Evolutionary conservation across 495 filamentous ascomycete species (phyloP).

Genomic region (Xylaria sp.): DNA sequence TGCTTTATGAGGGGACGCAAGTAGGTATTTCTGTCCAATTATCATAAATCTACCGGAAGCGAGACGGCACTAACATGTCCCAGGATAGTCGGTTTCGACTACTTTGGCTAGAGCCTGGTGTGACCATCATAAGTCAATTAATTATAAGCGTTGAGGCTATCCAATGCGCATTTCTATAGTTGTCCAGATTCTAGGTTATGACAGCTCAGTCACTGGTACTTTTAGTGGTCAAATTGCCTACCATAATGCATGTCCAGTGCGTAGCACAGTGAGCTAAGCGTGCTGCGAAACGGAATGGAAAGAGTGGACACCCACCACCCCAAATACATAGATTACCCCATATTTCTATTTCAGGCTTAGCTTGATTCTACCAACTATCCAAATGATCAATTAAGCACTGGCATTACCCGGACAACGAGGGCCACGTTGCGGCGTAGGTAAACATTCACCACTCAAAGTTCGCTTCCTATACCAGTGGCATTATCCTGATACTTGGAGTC

Average conservation of each 20-base stretch:
- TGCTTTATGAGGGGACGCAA: no score
- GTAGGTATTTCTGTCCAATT: no score
- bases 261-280: background rate
- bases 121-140: background rate
- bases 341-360: background rate
- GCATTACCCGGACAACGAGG: slow-evolving; percentile 7
- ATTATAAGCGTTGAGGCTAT: background rate
- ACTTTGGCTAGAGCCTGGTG: background rate
- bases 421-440: background rate
- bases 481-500: background rate
- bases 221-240: no score
- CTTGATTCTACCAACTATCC: background rate
- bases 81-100: background rate
- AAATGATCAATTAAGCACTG: slow-evolving; percentile 6
- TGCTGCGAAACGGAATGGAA: background rate
- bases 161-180: background rate
- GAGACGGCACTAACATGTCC: background rate
- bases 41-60: background rate
- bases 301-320: background rate
- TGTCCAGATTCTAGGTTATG: no score
- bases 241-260: background rate
- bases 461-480: background rate
- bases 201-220: no score
- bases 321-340: background rate
- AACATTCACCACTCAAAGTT: slow-evolving; percentile 3